Conservation (phyloP, 345 rosid genomes). For the Punica granatum region DNA sequence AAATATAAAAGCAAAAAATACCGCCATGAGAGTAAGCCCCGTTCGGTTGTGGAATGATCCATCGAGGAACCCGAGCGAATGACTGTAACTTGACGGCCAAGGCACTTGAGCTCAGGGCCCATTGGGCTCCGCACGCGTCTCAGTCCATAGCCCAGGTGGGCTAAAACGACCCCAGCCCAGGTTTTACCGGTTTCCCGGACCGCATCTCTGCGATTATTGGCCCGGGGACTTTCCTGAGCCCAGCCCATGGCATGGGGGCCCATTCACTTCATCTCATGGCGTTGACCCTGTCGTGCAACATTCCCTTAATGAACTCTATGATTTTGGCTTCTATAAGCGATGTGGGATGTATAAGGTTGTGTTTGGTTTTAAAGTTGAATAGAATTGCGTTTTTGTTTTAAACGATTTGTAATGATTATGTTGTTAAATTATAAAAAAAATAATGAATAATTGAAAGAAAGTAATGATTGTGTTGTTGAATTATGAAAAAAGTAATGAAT, state of each 20-base stretch:
- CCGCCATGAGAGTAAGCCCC: slow-evolving; percentile 13
- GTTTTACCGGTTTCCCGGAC: not conserved
- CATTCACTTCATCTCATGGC: not conserved
- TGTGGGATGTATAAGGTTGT: too few relatives aligned
- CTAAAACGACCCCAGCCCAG: rapidly evolving
- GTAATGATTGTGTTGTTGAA: too few relatives aligned
- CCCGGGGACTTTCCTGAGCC: slow-evolving; percentile 15
- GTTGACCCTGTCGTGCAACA: not conserved
- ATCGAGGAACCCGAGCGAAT: slow-evolving; percentile 4
- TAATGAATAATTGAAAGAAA: too few relatives aligned
- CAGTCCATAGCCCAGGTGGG: slow-evolving; percentile 8
- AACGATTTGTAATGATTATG: too few relatives aligned
- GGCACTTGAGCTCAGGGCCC: not conserved
- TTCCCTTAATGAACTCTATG: too few relatives aligned
- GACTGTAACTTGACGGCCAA: slow-evolving; percentile 3
- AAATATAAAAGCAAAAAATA: too few relatives aligned
- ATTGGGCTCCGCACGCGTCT: slow-evolving; percentile 17
- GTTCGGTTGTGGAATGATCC: too few relatives aligned
- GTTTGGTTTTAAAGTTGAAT: too few relatives aligned
- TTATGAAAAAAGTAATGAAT: too few relatives aligned
- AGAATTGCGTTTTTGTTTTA: too few relatives aligned
- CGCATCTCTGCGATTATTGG: slow-evolving; percentile 5
- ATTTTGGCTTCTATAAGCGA: too few relatives aligned
- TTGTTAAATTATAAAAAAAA: too few relatives aligned
- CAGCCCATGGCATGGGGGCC: rapidly evolving